These are phyloP conservation scores for Pluteus cervinus DNA, from an alignment of 768 basidiomycete species.

Conservation along the genomic window DNA sequence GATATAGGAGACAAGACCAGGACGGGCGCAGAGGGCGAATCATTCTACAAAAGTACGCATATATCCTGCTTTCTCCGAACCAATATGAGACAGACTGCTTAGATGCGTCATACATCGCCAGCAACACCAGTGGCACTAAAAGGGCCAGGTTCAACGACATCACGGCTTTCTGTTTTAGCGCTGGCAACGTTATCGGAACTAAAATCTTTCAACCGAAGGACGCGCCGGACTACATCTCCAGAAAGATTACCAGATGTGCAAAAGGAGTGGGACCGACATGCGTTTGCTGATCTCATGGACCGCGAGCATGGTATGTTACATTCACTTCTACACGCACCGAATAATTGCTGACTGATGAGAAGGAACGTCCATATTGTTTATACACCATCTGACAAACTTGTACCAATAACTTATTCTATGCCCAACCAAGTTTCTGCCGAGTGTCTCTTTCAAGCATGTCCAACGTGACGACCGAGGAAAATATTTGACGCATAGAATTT, in stretches of 20 bases:
- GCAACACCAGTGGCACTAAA: conserved; percentile 62
- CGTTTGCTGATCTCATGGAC: conserved; percentile 60
- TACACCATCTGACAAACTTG: too few species aligned
- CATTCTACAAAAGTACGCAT: too few species aligned
- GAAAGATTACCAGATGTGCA: conserved; percentile 58
- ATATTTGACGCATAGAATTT: too few species aligned
- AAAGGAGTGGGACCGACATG: conserved; percentile 51
- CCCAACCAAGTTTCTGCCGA: too few species aligned
- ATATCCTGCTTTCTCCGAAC: too few species aligned
- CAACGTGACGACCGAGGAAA: too few species aligned
- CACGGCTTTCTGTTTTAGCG: conserved; percentile 46
- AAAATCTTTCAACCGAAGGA: conserved; percentile 60
- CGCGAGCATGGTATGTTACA: conserved; percentile 47
- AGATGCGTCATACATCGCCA: conserved; percentile 62
- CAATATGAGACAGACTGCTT: too few species aligned
- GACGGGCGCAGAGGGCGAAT: too few species aligned
- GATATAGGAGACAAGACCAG: too few species aligned
- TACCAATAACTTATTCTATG: too few species aligned
- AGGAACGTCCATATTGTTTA: conserved; percentile 60
- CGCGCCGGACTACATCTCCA: conserved; percentile 58
- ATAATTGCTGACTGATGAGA: conserved; percentile 3
- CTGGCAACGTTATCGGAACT: conserved; percentile 59
- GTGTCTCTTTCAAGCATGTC: too few species aligned
- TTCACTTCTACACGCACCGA: background rate
- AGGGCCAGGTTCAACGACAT: conserved; percentile 62